phyloP scores from a whole-genome alignment of 495 filamentous ascomycete species.

The Beverwykella pulmonaria region DNA sequence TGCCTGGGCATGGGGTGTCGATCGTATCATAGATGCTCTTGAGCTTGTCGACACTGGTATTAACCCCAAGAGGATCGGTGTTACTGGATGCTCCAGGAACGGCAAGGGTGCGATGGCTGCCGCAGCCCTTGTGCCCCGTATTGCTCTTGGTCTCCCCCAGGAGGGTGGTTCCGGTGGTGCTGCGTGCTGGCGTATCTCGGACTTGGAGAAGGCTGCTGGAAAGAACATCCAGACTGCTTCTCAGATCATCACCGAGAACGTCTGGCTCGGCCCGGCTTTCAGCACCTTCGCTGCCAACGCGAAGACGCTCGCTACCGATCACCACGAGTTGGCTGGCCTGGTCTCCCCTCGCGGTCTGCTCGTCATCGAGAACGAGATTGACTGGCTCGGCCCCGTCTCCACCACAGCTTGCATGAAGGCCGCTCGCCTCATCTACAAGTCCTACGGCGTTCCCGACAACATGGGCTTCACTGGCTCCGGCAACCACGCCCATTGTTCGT shows the following conservation, averaged over 20 bases:
- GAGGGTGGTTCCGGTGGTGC: constrained; percentile 54
- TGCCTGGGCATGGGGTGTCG: constrained; percentile 56
- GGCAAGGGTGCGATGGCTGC: constrained; percentile 57
- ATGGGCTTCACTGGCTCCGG: constrained; percentile 59
- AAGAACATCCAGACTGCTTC: constrained; percentile 47
- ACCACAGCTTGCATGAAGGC: constrained; percentile 60
- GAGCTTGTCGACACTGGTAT: constrained; percentile 49
- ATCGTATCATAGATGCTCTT: constrained; percentile 53
- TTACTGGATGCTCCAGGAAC: constrained; percentile 57
- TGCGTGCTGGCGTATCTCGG: constrained; percentile 54
- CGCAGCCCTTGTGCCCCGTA: constrained; percentile 52
- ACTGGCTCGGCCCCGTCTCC: constrained; percentile 50
- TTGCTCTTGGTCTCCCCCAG: constrained; percentile 54
- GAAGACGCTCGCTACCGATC: constrained; percentile 47
- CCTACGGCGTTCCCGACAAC: constrained; percentile 50
- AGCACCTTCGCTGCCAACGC: constrained; percentile 37
- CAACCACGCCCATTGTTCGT: constrained; percentile 57
- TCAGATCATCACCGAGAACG: constrained; percentile 53
- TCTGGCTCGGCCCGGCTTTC: constrained; percentile 53
- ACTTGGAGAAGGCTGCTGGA: constrained; percentile 44
- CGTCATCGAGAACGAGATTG: constrained; percentile 52
- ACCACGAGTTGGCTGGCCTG: constrained; percentile 50
- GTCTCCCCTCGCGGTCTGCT: constrained; percentile 49
- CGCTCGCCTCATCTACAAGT: constrained; percentile 55
- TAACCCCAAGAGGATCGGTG: constrained; percentile 46